phyloP scores from a whole-genome alignment of 129 eudicot genomes.

The Saussurea involucrata region DNA sequence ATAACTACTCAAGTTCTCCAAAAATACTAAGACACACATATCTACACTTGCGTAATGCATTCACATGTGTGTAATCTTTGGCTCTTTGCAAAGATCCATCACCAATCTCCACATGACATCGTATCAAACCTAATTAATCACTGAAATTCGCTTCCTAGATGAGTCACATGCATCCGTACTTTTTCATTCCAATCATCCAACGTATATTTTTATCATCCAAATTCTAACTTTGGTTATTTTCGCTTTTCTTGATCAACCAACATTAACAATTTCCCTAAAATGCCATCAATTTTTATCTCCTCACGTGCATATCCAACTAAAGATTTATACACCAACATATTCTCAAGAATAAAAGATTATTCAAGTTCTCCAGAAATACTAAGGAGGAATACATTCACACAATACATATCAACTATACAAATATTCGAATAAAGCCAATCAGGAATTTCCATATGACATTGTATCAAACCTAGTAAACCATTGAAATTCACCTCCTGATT shows the following conservation, averaged over 20 bases:
- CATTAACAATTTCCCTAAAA: neutral
- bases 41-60: neutral
- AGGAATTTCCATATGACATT: neutral
- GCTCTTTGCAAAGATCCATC: neutral
- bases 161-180: neutral
- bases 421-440: neutral
- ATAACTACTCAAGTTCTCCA: neutral
- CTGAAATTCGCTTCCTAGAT: neutral
- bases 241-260: neutral
- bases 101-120: neutral
- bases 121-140: neutral
- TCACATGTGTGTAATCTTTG: neutral
- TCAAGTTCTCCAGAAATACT: neutral
- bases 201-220: neutral
- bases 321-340: neutral
- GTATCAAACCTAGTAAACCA: neutral
- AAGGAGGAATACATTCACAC: neutral
- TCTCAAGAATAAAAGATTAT: neutral
- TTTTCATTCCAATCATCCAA: neutral
- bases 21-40: neutral
- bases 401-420: neutral
- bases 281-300: neutral
- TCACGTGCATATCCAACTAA: neutral
- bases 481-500: neutral
- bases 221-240: neutral